phyloP scores from a whole-genome alignment of 2,329 filamentous ascomycete species.

The Sphaerulina vaccinii region DNA sequence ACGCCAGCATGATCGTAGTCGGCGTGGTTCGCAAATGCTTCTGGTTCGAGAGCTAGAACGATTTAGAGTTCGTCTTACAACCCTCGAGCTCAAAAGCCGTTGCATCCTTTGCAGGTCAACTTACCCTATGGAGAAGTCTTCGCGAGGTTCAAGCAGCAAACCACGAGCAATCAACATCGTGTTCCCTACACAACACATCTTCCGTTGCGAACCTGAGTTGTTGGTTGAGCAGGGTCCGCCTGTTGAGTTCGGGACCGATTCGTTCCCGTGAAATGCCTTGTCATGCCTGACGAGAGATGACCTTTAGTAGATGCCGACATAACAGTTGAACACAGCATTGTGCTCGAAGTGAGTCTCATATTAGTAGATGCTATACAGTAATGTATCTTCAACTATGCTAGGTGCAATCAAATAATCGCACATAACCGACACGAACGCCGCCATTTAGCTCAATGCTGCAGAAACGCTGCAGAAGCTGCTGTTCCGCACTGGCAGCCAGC shows the following conservation, averaged over 20 bases:
- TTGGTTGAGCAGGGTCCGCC: background rate
- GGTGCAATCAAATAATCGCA: background rate
- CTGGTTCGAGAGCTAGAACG: no score
- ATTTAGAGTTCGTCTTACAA: no score
- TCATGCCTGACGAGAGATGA: no score
- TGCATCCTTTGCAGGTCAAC: no score
- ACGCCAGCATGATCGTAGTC: no score
- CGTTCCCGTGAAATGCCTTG: background rate
- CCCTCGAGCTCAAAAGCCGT: no score
- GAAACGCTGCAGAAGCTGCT: slow-evolving; percentile 10
- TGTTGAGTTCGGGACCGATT: background rate
- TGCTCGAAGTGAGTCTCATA: no score
- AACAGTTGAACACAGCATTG: no score
- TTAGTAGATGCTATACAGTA: no score
- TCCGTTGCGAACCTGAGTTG: background rate
- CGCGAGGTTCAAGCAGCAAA: background rate
- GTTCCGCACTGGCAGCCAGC: slow-evolving; percentile 17
- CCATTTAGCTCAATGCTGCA: background rate
- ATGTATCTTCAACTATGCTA: background rate
- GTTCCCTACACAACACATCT: background rate
- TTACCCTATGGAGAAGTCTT: background rate
- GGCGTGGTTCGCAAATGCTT: no score
- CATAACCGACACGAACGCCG: background rate
- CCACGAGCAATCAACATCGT: background rate
- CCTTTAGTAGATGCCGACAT: no score